Evolutionary conservation across 2,329 filamentous ascomycete species (phyloP), one percentile per base, ranked within the genome.

Genomic region (Penicillium sp.): DNA sequence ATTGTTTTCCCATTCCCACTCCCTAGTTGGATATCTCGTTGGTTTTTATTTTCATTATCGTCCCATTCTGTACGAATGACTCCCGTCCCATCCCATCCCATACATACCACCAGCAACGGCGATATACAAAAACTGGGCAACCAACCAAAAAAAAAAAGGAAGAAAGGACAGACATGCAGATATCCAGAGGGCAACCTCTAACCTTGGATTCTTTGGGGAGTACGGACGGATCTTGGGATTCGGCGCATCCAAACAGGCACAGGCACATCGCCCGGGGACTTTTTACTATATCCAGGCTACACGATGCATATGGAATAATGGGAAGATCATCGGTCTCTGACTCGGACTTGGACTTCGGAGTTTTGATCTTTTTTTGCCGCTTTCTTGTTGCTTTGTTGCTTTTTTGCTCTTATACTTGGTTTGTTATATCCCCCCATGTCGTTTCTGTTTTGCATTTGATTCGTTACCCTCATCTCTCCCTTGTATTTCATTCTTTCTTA

Each of bases 141-240:
- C 29, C 38, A 48, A 35, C 48, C 42, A 49, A 44, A 52, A 56
- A 55, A 35, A 12, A 28, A 30, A 46, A 43, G 22, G 30, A 48
- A 19, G 18, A 7, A 1, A 18, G 13, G 5, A 22, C 19, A 39
- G 41, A 56, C 50, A 50, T 51, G 53, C 49, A 56, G 45, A 57
- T 52, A 38, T 52, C 44, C 48, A 53, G 59, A 59, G 59, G 59
- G 57, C 59, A 37, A 61, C 59, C 59, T 60, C 59, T 50, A 59
- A 59, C 39, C 43, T 56, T 57, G 55, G 42, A 48, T 43, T 38
- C 8, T 4, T 6, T 7, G 34, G 34, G 14, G 25, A 6, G 35
- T 7, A 35, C 16, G 35, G 52, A 41, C n/a, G n/a, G n/a, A n/a
- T 46, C 47, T 55, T 49, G 43, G 46, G 42, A 48, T 46, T 46